Evolutionary conservation across 2,329 filamentous ascomycete species (phyloP).

Genomic region (Anisogramma anomala): DNA sequence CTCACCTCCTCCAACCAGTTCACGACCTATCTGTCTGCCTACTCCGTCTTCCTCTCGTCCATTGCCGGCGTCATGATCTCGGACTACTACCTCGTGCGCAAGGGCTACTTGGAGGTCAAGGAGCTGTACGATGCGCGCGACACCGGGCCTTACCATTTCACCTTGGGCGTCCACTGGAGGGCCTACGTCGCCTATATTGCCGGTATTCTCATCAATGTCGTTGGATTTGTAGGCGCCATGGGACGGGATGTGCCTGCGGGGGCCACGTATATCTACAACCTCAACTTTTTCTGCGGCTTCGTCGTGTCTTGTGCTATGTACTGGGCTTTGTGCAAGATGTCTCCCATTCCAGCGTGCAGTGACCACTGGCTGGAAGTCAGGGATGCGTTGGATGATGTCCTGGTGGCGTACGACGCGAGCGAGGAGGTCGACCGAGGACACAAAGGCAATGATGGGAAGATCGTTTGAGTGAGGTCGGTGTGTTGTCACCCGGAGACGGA

Average conservation of each 20-base stretch:
- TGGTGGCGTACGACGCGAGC: constrained; percentile 32
- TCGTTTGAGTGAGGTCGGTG: too few relatives aligned
- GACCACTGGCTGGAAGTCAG: constrained; percentile 68
- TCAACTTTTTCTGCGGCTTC: constrained; percentile 86
- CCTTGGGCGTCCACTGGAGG: constrained; percentile 66
- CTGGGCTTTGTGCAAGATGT: constrained; percentile 56
- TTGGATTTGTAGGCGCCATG: constrained; percentile 78
- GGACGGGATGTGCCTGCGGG: constrained; percentile 60
- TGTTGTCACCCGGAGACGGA: not conserved
- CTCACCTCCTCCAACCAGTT: constrained; percentile 68
- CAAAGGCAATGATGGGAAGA: constrained; percentile 7
- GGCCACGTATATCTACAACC: constrained; percentile 74
- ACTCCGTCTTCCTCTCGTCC: constrained; percentile 86
- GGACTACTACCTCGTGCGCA: constrained; percentile 81
- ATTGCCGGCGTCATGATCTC: constrained; percentile 84
- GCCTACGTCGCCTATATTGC: constrained; percentile 72
- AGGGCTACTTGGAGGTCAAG: constrained; percentile 66
- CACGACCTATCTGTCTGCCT: constrained; percentile 82
- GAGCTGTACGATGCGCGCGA: constrained; percentile 65
- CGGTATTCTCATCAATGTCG: constrained; percentile 81
- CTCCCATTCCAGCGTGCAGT: constrained; percentile 63
- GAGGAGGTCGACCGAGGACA: constrained; percentile 2
- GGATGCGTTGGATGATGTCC: constrained; percentile 45
- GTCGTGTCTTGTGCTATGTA: constrained; percentile 57
- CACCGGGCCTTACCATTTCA: constrained; percentile 61